Base-by-base conservation (phyloP, 345 rosid species). In the Aurinia saxatilis region DNA sequence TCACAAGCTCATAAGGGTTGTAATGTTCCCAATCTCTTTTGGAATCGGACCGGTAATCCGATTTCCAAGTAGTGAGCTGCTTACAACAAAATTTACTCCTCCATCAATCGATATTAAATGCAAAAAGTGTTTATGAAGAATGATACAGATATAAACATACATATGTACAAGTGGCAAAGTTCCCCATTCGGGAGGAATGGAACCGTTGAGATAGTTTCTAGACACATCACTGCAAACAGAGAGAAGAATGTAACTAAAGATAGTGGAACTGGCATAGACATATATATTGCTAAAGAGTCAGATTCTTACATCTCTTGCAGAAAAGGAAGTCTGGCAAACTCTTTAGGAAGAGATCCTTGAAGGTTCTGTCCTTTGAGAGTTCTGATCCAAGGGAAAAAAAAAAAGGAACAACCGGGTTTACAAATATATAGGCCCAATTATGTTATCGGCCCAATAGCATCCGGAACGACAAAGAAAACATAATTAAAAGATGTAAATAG, bases 111-210 rank as follows among this genome's bases (percentile, higher is more conserved):
- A 50, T 34, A 27, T 27, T 4, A n/a, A n/a, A n/a, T n/a, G n/a
- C n/a, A n/a, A n/a, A n/a, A n/a, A n/a, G n/a, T n/a, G n/a, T n/a
- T n/a, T n/a, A n/a, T n/a, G n/a, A n/a, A n/a, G n/a, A n/a, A n/a
- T n/a, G n/a, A n/a, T n/a, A n/a, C n/a, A n/a, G n/a, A n/a, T n/a
- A n/a, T 38, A 49, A 51, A 65, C 61, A 27, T 77, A 84, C 86
- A 81, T 34, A 45, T 39, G 27, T 34, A 41, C 8, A 5, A 81
- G 76, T 18, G 68, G 65, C 50, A 66, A 71, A 19, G 73, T 18
- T 49, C 77, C 80, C 90, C 90, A 81, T 58, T 74, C 69, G 7
- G 75, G 57, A 63, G 78, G 90, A 39, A 81, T 66, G 14, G 84
- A 61, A 46, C 86, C 86, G 34, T 49, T 78, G 46, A 84, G 80